Percentiles rank a stretch among this genome's conserved stretches.
Evolutionary conservation across 805 yeast species (phyloP).

Genomic region (Teunomyces cretensis): DNA sequence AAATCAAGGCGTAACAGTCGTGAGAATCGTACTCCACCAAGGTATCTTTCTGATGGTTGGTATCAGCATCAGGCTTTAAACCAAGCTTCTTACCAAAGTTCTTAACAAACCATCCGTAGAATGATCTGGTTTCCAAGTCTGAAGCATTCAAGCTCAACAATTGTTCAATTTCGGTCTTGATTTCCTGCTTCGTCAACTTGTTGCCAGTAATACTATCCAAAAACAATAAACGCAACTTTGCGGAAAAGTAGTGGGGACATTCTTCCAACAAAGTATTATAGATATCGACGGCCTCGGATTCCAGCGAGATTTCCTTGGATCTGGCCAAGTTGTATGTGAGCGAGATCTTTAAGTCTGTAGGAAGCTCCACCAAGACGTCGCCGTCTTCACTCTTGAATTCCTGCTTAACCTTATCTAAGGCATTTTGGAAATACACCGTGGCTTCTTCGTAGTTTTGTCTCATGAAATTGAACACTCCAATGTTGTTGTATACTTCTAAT

Average conservation of each 20-base stretch:
- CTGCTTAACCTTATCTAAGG: conserved; percentile 39
- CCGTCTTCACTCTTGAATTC: conserved; percentile 44
- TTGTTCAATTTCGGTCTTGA: conserved; percentile 53
- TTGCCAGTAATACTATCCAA: conserved; percentile 50
- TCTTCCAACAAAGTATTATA: conserved; percentile 58
- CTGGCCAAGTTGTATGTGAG: conserved; percentile 73
- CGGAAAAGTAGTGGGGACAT: conserved; percentile 72
- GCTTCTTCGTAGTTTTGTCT: conserved; percentile 63
- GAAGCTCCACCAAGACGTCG: conserved; percentile 23
- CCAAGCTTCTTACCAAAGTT: conserved; percentile 55
- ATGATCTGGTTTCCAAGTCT: conserved; percentile 81
- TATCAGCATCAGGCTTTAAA: conserved; percentile 57
- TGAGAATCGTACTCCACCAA: conserved; percentile 79
- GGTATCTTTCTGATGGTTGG: conserved; percentile 81
- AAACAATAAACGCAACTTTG: conserved; percentile 69
- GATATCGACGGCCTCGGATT: conserved; percentile 38
- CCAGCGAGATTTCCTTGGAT: conserved; percentile 48
- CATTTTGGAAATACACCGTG: conserved; percentile 50
- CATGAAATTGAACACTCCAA: conserved; percentile 79
- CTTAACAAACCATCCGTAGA: conserved; percentile 85
- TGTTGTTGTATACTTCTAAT: conserved; percentile 69
- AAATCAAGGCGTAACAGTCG: conserved; percentile 84
- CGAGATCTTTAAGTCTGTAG: conserved; percentile 30
- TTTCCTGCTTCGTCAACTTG: conserved; percentile 36
- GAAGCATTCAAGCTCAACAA: conserved; percentile 56